These are phyloP conservation scores for Arxiozyma slooffiae DNA, from an alignment of 1,139 yeast species.

Conservation along the genomic window DNA sequence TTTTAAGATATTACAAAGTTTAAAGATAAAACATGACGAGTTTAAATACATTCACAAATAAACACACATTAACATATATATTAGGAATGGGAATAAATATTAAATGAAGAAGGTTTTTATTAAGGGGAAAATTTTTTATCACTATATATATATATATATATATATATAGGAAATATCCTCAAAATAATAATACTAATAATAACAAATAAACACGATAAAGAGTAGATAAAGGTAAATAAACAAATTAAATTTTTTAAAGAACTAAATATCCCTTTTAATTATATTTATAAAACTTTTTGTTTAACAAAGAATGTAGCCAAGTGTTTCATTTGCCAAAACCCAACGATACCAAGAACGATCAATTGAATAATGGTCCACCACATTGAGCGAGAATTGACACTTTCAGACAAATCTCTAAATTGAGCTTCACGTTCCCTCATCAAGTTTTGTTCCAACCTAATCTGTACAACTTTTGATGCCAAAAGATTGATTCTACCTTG, in stretches of 20 bases:
- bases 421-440: conserved; percentile 61
- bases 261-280: neutral
- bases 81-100: too few species aligned
- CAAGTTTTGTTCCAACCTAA: conserved; percentile 54
- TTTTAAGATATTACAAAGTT: too few species aligned
- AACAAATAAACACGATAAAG: too few species aligned
- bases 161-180: too few species aligned
- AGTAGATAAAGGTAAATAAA: too few species aligned
- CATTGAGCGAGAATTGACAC: conserved; percentile 54
- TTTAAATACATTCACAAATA: too few species aligned
- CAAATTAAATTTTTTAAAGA: too few species aligned
- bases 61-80: too few species aligned
- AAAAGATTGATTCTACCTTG: conserved; percentile 45
- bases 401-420: conserved; percentile 60
- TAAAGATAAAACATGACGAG: neutral
- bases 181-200: too few species aligned
- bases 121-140: neutral
- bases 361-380: conserved; percentile 58
- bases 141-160: too few species aligned
- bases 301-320: conserved; percentile 56
- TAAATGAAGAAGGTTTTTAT: too few species aligned
- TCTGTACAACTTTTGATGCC: conserved; percentile 45
- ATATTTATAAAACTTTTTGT: conserved; percentile 47
- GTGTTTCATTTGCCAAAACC: conserved; percentile 61
- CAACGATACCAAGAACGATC: conserved; percentile 44